phyloP scores from a whole-genome alignment of 2,329 filamentous ascomycete genomes.

The Exophiala sideris region DNA sequence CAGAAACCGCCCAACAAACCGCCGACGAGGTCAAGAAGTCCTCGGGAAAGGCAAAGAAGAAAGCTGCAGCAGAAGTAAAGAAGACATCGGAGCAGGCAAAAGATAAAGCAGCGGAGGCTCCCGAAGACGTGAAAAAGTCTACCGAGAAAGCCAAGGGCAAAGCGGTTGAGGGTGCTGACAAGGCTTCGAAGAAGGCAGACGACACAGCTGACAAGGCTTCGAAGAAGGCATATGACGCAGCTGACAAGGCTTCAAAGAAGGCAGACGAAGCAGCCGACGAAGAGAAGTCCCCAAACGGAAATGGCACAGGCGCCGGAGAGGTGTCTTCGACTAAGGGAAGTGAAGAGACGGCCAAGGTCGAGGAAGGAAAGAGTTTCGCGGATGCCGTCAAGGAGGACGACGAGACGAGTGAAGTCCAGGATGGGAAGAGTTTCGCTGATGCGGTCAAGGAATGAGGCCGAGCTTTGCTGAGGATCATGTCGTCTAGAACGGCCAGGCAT shows the following conservation, averaged over 20 bases:
- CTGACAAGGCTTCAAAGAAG: not conserved
- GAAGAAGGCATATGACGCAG: no score
- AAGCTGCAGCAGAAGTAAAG: not conserved
- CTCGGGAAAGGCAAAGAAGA: not conserved
- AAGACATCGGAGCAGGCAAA: slow-evolving; percentile 1
- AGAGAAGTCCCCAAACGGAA: slow-evolving; percentile 23
- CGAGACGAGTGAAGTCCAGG: slow-evolving; percentile 2
- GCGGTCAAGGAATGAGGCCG: slow-evolving; percentile 10
- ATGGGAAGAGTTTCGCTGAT: slow-evolving; percentile 13
- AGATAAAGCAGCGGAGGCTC: slow-evolving; percentile 2
- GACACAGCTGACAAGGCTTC: no score
- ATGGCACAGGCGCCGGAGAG: slow-evolving; percentile 26
- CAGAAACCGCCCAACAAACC: slow-evolving; percentile 6
- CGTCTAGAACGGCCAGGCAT: no score
- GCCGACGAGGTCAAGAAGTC: slow-evolving; percentile 2
- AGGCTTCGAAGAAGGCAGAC: not conserved
- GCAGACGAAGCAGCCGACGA: slow-evolving; percentile 1
- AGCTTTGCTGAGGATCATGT: no score
- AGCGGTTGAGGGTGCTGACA: not conserved
- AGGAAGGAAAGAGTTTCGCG: slow-evolving; percentile 10
- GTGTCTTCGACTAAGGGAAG: slow-evolving; percentile 11
- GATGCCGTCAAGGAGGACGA: slow-evolving; percentile 15
- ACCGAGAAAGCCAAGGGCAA: slow-evolving; percentile 4
- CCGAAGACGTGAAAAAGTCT: slow-evolving; percentile 5
- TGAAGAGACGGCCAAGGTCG: slow-evolving; percentile 5